Base-by-base conservation (phyloP, 1,284 basidiomycete genomes). In the Polyporus tsugae region DNA sequence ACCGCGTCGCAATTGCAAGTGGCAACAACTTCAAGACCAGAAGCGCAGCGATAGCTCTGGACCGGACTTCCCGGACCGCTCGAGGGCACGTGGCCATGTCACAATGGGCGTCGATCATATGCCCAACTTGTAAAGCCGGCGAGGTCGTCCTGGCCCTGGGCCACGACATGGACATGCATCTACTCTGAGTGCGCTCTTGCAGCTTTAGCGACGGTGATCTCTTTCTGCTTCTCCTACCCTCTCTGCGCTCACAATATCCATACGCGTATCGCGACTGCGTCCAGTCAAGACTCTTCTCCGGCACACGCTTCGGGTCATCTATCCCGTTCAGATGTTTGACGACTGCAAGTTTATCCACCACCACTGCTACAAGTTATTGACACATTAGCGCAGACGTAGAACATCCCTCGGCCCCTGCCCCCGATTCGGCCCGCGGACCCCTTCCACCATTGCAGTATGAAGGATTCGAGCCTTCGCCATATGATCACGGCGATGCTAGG, bases 391-490 rank as follows among this genome's bases (percentile, higher is more conserved):
- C 75, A 96, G 95, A 94, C 80, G 94, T 97, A 75, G 94, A 96
- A 79, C 95, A 96, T 78, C 85, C 93, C 41, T 83, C 87, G 33
- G 85, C 87, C 17, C 85, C 89, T 19, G 76, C 80, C 1, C 80
- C 79, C 44, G 78, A 78, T 55, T 80, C 82, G 61, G 77, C 79
- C 57, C 75, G 80, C 2, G 80, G 81, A 59, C 85, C 87, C 1
- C 79, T 89, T 29, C 86, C 88, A 6, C 80, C 88, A 53, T 81
- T 96, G 41, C 89, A 92, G 64, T 96, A 93, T 76, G 92, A 97
- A 77, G 95, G 95, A 13, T 97, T 95, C 76, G 95, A 97, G 79
- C 87, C 88, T 29, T 89, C 89, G 33, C 86, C 89, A 4, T 86
- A 86, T 72, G 85, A 86, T 39, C 78, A 82, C 60, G 84, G 87